phyloP scores from a whole-genome alignment of 139 green algal species.

The Zygnema circumcarinatum region DNA sequence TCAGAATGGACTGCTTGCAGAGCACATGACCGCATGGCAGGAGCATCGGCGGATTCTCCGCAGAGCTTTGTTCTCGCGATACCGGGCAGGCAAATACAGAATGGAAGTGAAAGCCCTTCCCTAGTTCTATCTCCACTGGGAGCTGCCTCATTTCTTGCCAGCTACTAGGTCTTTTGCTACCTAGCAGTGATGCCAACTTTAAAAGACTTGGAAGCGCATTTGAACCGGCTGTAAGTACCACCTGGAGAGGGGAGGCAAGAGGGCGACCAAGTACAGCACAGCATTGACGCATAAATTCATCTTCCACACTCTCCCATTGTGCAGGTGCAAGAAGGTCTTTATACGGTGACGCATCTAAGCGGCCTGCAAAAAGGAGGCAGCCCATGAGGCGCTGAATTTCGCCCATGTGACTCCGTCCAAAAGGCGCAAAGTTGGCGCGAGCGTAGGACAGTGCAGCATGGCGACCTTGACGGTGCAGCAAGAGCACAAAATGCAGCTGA shows the following conservation, averaged over 20 bases:
- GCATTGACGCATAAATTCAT: conserved; percentile 81
- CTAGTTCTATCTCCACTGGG: conserved; percentile 90
- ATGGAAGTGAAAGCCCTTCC: conserved; percentile 87
- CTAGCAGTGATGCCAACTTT: conserved; percentile 82
- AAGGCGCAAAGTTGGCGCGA: conserved; percentile 72
- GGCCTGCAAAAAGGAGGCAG: conserved; percentile 75
- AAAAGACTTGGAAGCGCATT: conserved; percentile 84
- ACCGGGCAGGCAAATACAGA: conserved; percentile 94
- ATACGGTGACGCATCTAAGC: conserved; percentile 67
- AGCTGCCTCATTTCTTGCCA: conserved; percentile 72
- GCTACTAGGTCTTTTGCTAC: conserved; percentile 48
- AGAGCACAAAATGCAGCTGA: conserved; percentile 80
- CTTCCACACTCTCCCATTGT: conserved; percentile 75
- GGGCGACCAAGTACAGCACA: conserved; percentile 87
- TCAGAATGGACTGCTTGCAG: conserved; percentile 77
- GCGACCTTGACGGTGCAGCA: conserved; percentile 66
- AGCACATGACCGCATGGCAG: conserved; percentile 94
- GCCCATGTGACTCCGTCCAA: conserved; percentile 67
- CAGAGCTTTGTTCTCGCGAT: conserved; percentile 77
- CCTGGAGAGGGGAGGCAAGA: conserved; percentile 81
- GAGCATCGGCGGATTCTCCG: conserved; percentile 90
- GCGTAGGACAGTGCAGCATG: conserved; percentile 78
- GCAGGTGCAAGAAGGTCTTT: conserved; percentile 68
- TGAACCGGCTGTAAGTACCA: conserved; percentile 78
- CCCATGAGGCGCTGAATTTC: conserved; percentile 91